Evolutionary conservation across 768 basidiomycete genomes (phyloP), one percentile per base, ranked within the genome.

Genomic region (Floccularia luteovirens): DNA sequence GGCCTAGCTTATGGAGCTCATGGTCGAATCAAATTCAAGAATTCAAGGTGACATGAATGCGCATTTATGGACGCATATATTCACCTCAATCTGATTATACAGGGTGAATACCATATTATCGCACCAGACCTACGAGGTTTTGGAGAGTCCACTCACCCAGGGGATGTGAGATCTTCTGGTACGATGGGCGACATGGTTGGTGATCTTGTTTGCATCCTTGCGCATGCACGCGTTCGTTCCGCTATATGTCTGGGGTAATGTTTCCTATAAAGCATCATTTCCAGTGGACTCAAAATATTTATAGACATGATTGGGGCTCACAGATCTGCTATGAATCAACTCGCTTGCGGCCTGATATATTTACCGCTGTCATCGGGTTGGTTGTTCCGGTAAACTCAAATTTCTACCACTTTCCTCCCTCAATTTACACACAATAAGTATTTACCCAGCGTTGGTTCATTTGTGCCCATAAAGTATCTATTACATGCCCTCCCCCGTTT

Each of bases 271-370:
- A 3, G 6, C 3, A 36, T 21, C 32, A 24, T 30, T 30, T 17
- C 22, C 36, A 8, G n/a, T 5, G 13, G 20, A 24, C 6, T 21
- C 38, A 37, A 14, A 44, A 21, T 20, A 19, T 25, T 2, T 34
- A 12, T 24, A 83, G 82, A 10, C 85, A 88, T 49, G 85, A 88
- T 45, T 88, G 85, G 85, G 85, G 85, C 27, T 63, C 80, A 1
- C 66, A 72, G 38, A 43, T 75, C 2, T 85, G 84, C 45, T 81
- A 77, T 48, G 80, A 86, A 54, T 75, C 79, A 8, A 81, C 77
- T 1, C 71, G 83, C 12, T 66, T 70, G 60, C 63, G 81, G 13
- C 85, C 83, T 0, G 83, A 86, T 47, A 54, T 78, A 2, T 74
- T 85, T 50, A 59, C 56, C 0, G 80, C 63, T 2, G 72, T 85